phyloP scores from a whole-genome alignment of 805 yeast genomes.

The Candida parachauliodes region DNA sequence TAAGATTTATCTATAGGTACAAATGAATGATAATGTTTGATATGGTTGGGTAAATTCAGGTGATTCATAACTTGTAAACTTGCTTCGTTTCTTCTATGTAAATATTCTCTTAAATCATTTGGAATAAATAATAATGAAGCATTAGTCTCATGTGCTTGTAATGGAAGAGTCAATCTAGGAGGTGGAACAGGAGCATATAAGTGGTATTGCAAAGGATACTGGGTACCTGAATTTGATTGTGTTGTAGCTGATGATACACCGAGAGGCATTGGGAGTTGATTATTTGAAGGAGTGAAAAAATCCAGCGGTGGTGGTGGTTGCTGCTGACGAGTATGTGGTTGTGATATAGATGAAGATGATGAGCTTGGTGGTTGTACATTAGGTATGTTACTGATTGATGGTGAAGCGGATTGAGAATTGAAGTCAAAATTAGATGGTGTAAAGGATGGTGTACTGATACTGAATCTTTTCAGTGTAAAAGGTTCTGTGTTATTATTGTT shows the following conservation, averaged over 20 bases:
- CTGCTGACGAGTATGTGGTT: background rate
- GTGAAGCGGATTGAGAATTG: conserved; percentile 3
- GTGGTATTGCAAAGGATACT: conserved; percentile 71
- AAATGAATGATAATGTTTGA: conserved; percentile 68
- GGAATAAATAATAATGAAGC: conserved; percentile 70
- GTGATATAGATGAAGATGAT: conserved; percentile 3
- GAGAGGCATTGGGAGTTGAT: no score
- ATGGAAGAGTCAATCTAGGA: conserved; percentile 57
- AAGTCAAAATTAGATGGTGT: conserved; percentile 21
- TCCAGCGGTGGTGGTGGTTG: background rate
- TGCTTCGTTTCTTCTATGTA: conserved; percentile 76
- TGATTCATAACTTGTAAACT: conserved; percentile 61
- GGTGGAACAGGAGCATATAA: conserved; percentile 88
- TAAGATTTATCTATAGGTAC: conserved; percentile 66
- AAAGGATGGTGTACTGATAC: conserved; percentile 38
- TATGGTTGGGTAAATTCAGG: conserved; percentile 54
- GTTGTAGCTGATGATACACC: conserved; percentile 13
- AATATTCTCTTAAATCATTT: conserved; percentile 62
- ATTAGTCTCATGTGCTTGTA: conserved; percentile 69
- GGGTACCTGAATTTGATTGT: conserved; percentile 12
- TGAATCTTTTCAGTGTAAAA: conserved; percentile 24
- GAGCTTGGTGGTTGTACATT: conserved; percentile 3
- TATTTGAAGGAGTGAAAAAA: conserved; percentile 1
- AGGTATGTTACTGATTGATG: conserved; percentile 4
- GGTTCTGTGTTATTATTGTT: conserved; percentile 17